A percentile compares a stretch with the other conserved stretches of the same genome.
Evolutionary conservation across 2,329 filamentous ascomycete species (phyloP).

Genomic region (Stagonosporopsis chrysanthemi): DNA sequence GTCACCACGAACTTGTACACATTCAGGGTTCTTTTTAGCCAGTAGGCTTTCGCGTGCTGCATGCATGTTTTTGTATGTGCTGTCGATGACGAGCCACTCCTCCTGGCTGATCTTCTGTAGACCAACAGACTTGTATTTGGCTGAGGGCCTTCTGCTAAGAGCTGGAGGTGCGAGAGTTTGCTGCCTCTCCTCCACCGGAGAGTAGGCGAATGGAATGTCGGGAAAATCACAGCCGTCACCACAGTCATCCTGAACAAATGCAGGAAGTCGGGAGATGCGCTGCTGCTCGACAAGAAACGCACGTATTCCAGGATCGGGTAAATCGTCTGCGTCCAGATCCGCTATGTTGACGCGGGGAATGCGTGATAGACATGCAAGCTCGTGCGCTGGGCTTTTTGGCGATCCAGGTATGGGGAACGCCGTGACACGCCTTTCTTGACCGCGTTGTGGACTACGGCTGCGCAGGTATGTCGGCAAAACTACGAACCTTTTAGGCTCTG

Average conservation of each 20-base stretch:
- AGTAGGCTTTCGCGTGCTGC: constrained; percentile 53
- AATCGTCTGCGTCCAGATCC: constrained; percentile 8
- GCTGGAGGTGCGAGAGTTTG: background rate
- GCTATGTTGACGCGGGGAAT: constrained; percentile 18
- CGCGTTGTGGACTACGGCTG: constrained; percentile 1
- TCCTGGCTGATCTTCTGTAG: constrained; percentile 54
- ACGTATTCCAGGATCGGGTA: constrained; percentile 17
- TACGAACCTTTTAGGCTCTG: constrained; percentile 28
- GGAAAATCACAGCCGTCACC: constrained; percentile 41
- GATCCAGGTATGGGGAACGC: constrained; percentile 3
- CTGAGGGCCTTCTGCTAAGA: background rate
- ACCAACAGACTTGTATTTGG: constrained; percentile 44
- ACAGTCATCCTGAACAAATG: constrained; percentile 42
- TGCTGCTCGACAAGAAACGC: constrained; percentile 30
- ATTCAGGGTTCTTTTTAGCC: constrained; percentile 47
- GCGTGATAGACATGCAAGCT: background rate
- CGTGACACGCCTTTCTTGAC: background rate
- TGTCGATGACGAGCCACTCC: constrained; percentile 60
- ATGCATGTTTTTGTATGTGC: constrained; percentile 56
- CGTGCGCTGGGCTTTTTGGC: background rate
- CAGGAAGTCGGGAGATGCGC: constrained; percentile 34
- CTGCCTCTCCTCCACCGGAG: constrained; percentile 14
- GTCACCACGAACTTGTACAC: constrained; percentile 56
- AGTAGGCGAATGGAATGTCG: constrained; percentile 25
- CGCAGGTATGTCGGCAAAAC: constrained; percentile 26